A percentile compares a stretch with the other conserved stretches of the same genome.
Evolutionary conservation across 2,329 filamentous ascomycete species (phyloP).

Genomic region (Colletotrichum falcatum): DNA sequence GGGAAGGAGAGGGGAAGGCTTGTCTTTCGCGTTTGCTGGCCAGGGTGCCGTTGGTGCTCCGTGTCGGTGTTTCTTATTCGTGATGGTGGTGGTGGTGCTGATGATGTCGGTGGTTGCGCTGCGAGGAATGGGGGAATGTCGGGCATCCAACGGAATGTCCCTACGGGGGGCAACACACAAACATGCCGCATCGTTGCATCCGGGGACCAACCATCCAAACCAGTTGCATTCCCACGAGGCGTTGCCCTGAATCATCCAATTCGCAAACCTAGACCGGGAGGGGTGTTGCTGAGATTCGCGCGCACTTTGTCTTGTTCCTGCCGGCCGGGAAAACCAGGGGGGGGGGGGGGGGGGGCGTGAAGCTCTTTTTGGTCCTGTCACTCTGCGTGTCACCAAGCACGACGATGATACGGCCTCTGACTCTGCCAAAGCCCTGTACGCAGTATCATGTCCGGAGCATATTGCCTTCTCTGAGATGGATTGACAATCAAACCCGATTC

Average conservation of each 20-base stretch:
- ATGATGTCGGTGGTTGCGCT: conserved; percentile 31
- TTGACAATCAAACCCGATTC: background rate
- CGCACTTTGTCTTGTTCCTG: background rate
- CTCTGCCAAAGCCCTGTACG: conserved; percentile 11
- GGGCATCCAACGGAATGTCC: conserved; percentile 31
- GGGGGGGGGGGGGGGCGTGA: background rate
- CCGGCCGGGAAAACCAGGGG: background rate
- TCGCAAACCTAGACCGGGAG: conserved; percentile 13
- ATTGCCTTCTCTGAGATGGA: background rate
- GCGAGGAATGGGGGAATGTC: conserved; percentile 36
- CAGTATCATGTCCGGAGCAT: conserved; percentile 2
- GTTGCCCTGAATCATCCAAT: conserved; percentile 35
- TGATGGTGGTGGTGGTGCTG: conserved; percentile 2
- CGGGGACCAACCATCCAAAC: conserved; percentile 32
- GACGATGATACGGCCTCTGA: conserved; percentile 26
- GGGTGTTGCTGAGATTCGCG: background rate
- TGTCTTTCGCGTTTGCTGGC: background rate
- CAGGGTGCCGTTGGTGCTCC: background rate
- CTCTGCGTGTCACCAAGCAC: conserved; percentile 20
- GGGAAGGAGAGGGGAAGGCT: background rate
- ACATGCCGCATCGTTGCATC: conserved; percentile 32
- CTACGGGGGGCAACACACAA: background rate
- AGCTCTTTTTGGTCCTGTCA: background rate
- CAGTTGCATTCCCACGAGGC: conserved; percentile 32
- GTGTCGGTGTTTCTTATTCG: background rate